Percentiles rank a stretch among this genome's conserved stretches.
Conservation (phyloP, 106 monocot species). For the Chionographis japonica region DNA sequence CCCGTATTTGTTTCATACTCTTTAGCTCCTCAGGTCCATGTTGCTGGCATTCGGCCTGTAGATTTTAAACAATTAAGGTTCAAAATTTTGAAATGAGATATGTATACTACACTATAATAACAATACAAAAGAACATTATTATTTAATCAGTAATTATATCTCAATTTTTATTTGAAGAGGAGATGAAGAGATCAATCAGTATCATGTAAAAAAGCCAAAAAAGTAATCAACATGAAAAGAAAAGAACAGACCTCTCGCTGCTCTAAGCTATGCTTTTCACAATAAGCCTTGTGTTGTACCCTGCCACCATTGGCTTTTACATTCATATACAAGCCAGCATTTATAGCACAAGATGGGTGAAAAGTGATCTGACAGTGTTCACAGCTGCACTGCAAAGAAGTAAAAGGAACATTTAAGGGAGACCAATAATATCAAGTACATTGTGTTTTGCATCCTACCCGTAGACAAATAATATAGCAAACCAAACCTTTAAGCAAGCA, state of each 20-base stretch:
- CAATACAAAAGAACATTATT: too few relatives aligned
- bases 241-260: conserved; percentile 50
- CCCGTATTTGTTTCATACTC: conserved; percentile 82
- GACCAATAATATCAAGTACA: background rate
- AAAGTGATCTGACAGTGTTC: conserved; percentile 71
- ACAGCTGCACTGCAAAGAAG: conserved; percentile 67
- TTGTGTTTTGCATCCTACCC: background rate
- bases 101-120: too few relatives aligned
- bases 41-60: conserved; percentile 58
- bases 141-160: too few relatives aligned
- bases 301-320: conserved; percentile 48
- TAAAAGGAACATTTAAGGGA: conserved; percentile 7
- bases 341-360: conserved; percentile 87
- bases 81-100: too few relatives aligned
- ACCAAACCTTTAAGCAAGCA: conserved; percentile 65
- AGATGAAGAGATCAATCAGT: too few relatives aligned
- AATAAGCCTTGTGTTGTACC: conserved; percentile 78
- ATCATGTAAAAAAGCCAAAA: background rate
- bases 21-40: conserved; percentile 76
- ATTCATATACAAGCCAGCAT: conserved; percentile 72
- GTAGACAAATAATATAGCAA: conserved; percentile 2
- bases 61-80: background rate
- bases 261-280: conserved; percentile 77
- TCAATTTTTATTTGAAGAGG: too few relatives aligned
- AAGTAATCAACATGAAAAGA: background rate